A percentile compares a stretch with the other conserved stretches of the same genome.
Conservation (phyloP, 768 basidiomycete genomes). For the Pleurotus sapidus region DNA sequence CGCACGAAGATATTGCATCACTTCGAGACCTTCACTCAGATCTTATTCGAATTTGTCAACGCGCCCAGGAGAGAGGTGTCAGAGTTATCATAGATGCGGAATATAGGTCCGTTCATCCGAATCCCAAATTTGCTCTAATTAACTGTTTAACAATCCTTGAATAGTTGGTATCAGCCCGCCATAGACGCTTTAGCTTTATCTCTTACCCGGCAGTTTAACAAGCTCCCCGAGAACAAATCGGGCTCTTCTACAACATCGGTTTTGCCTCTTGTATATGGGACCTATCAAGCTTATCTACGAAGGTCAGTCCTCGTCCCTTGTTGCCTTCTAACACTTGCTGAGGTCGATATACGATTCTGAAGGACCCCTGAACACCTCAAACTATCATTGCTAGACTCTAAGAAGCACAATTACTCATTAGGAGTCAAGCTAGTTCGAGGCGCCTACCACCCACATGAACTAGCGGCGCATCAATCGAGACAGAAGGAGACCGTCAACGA, state of each 20-base stretch:
- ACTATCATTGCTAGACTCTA: slow-evolving; percentile 64
- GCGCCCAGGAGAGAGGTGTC: slow-evolving; percentile 60
- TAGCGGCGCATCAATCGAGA: slow-evolving; percentile 39
- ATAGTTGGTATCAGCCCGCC: slow-evolving; percentile 46
- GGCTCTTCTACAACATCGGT: slow-evolving; percentile 20
- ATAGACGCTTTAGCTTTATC: slow-evolving; percentile 77
- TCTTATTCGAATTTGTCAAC: slow-evolving; percentile 60
- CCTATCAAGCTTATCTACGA: slow-evolving; percentile 86
- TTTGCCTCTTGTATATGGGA: slow-evolving; percentile 77
- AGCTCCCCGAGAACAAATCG: slow-evolving; percentile 17
- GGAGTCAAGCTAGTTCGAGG: slow-evolving; percentile 94
- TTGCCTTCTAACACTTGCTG: background rate
- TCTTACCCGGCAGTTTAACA: slow-evolving; percentile 79
- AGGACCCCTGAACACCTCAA: slow-evolving; percentile 71
- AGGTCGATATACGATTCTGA: background rate
- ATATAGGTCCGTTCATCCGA: slow-evolving; percentile 46
- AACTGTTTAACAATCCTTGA: background rate
- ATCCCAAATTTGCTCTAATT: background rate
- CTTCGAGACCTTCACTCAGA: slow-evolving; percentile 62
- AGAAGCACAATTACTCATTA: slow-evolving; percentile 63
- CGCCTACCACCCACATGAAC: slow-evolving; percentile 84
- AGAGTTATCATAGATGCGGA: slow-evolving; percentile 85
- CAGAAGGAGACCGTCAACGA: background rate
- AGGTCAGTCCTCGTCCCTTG: slow-evolving; percentile 38
- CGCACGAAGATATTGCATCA: slow-evolving; percentile 52